Conservation (phyloP, 805 yeast genomes). For the Nakazawaea holstii region DNA sequence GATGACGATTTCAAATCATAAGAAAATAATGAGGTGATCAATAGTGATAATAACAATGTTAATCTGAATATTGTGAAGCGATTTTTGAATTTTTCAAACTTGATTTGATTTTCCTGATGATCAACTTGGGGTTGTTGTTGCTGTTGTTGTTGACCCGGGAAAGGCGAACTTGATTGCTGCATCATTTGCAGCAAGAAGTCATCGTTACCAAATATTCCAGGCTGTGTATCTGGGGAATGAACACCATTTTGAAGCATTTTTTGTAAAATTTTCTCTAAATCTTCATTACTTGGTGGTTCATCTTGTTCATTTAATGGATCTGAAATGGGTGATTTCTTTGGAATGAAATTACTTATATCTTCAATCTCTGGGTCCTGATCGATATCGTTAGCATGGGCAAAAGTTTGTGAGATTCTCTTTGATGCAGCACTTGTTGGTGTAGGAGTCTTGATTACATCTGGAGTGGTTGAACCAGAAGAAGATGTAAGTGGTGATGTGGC, state of each 20-base stretch:
- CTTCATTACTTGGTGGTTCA: conserved; percentile 13
- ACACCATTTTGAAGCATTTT: conserved; percentile 15
- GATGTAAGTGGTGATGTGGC: conserved; percentile 22
- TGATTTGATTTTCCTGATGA: background rate
- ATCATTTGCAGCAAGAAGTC: conserved; percentile 5
- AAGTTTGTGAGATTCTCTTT: conserved; percentile 14
- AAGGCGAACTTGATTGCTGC: background rate
- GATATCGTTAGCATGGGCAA: conserved; percentile 14
- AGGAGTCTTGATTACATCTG: background rate
- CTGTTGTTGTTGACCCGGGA: background rate
- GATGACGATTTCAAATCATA: conserved; percentile 9
- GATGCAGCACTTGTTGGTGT: conserved; percentile 10
- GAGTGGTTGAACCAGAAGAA: background rate
- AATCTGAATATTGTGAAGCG: conserved; percentile 17
- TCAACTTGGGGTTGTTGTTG: background rate
- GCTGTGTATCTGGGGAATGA: background rate
- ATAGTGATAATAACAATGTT: conserved; percentile 11
- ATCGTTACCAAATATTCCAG: conserved; percentile 2
- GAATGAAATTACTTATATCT: conserved; percentile 12
- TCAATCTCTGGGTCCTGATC: conserved; percentile 21
- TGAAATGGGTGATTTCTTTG: conserved; percentile 9
- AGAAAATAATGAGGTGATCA: conserved; percentile 3
- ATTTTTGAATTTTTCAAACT: conserved; percentile 12
- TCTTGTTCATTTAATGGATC: conserved; percentile 9
- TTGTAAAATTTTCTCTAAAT: conserved; percentile 16